Conservation (phyloP, 169 alveolate genomes). For the Perkinsus marinus region DNA sequence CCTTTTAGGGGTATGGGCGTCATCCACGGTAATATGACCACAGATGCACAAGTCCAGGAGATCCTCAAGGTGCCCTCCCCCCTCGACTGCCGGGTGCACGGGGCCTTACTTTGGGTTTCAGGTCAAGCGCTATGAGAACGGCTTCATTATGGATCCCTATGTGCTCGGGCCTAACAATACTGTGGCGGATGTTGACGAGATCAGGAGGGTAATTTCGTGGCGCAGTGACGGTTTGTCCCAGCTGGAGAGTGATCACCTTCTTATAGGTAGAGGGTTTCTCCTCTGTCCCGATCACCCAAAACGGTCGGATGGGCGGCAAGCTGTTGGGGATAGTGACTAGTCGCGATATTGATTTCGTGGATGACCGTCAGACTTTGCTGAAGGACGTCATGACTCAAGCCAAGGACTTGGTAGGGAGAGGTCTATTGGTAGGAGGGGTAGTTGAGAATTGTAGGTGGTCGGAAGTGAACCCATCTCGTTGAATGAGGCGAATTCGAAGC, state of each 20-base stretch:
- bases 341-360: slow-evolving; percentile 47
- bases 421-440: no score
- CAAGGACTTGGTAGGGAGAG: not conserved
- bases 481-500: slow-evolving; percentile 56
- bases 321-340: slow-evolving; percentile 54
- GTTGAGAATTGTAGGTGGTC: slow-evolving; percentile 44
- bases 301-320: slow-evolving; percentile 63
- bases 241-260: not conserved
- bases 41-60: slow-evolving; percentile 59
- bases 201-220: slow-evolving; percentile 6
- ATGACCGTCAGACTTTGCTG: slow-evolving; percentile 17
- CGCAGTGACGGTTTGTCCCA: not conserved
- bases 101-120: slow-evolving; percentile 44
- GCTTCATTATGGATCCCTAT: slow-evolving; percentile 65
- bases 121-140: slow-evolving; percentile 60
- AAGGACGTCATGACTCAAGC: slow-evolving; percentile 16
- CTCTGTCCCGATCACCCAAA: slow-evolving; percentile 68
- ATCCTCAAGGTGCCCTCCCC: slow-evolving; percentile 18
- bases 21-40: slow-evolving; percentile 70
- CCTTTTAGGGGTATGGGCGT: slow-evolving; percentile 67
- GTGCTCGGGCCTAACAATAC: slow-evolving; percentile 62
- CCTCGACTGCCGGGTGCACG: slow-evolving; percentile 13
- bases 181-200: slow-evolving; percentile 50
- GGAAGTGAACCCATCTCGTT: slow-evolving; percentile 61
- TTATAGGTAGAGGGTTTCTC: slow-evolving; percentile 25